These are phyloP conservation scores for Triticum dicoccoides DNA, from an alignment of 176 grass and related monocot species.

Conservation along the genomic window DNA sequence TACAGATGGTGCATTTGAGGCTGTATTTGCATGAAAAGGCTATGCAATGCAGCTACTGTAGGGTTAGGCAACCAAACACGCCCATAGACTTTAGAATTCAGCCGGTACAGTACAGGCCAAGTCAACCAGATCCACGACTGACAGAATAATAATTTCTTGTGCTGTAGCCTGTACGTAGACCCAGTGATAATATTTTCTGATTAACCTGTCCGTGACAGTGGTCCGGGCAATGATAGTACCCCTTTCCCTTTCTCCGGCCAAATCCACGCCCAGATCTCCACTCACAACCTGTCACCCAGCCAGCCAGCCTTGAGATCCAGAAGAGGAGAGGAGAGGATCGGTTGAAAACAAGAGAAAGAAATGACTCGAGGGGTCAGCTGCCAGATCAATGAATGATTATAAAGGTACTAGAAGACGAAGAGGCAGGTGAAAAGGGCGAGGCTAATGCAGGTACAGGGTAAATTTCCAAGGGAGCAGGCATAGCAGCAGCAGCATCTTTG, in stretches of 20 bases:
- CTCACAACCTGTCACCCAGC: background rate
- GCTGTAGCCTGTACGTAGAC: background rate
- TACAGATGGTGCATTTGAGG: no score
- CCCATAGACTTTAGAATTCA: background rate
- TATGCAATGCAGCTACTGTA: no score
- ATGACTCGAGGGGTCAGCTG: background rate
- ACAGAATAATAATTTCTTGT: slow-evolving; percentile 2
- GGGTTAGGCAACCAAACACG: no score
- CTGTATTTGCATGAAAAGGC: no score
- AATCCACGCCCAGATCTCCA: slow-evolving; percentile 31
- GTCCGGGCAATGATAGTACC: background rate
- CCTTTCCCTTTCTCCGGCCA: background rate
- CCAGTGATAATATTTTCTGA: slow-evolving; percentile 13
- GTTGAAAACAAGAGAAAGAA: background rate
- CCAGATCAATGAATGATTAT: slow-evolving; percentile 26
- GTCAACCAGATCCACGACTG: slow-evolving; percentile 6
- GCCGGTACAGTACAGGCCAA: background rate
- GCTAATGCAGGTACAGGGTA: background rate
- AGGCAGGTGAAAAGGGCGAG: background rate
- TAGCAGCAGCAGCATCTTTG: background rate
- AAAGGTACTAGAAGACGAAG: background rate
- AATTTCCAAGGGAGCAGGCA: slow-evolving; percentile 26
- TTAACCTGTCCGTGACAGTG: background rate
- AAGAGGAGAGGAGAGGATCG: background rate
- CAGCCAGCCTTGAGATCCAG: slow-evolving; percentile 20